Evolutionary conservation across 352 stramenopile genomes (phyloP).

Genomic region (Phytophthora idaei): DNA sequence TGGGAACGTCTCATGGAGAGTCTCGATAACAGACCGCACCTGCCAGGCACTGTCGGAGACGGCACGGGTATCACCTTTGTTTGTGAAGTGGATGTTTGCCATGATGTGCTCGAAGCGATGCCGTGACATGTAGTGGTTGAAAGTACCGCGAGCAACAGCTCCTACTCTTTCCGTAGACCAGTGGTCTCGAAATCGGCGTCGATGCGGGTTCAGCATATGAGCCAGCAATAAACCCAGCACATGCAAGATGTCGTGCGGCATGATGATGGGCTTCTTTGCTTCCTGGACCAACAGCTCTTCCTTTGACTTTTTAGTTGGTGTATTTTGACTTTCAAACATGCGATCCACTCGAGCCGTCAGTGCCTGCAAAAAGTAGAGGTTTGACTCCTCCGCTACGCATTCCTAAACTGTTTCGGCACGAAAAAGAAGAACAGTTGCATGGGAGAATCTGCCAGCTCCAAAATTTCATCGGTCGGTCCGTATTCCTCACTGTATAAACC

Average conservation of each 20-base stretch:
- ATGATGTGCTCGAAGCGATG: slow-evolving; percentile 20
- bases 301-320: background rate
- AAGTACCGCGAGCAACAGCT: slow-evolving; percentile 14
- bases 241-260: slow-evolving; percentile 7
- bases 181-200: background rate
- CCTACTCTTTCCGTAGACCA: background rate
- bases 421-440: slow-evolving; percentile 12
- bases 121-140: slow-evolving; percentile 10
- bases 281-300: too few species aligned
- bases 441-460: background rate
- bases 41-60: too few species aligned
- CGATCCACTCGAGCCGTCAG: background rate
- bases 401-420: slow-evolving; percentile 2
- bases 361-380: slow-evolving; percentile 4
- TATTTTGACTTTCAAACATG: slow-evolving; percentile 13
- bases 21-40: too few species aligned
- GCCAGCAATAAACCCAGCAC: slow-evolving; percentile 10
- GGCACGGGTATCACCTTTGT: too few species aligned
- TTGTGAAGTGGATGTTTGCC: slow-evolving; percentile 17
- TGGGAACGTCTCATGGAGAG: too few species aligned
- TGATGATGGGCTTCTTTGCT: too few species aligned
- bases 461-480: slow-evolving; percentile 3
- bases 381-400: slow-evolving; percentile 1
- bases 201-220: slow-evolving; percentile 8
- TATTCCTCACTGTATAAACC: background rate